Base-by-base conservation (phyloP, 2,329 filamentous ascomycete genomes). In the Fusarium coicis region DNA sequence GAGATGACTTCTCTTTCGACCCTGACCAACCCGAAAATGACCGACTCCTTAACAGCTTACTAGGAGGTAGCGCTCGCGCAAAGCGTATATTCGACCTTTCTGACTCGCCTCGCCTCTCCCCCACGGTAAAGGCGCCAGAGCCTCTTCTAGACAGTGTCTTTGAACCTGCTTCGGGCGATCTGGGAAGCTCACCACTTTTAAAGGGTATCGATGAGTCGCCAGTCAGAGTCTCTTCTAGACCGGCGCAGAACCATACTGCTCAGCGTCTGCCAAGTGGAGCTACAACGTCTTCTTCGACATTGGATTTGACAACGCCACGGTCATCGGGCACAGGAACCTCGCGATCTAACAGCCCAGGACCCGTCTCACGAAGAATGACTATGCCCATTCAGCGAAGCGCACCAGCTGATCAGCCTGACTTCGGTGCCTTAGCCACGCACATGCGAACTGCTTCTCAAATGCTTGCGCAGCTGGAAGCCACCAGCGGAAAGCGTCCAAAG, bases 401-500 rank as follows among this genome's bases (percentile, higher is more conserved):
- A 32, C 84, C 88, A 21, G 83, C 85, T 16, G 93, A 95, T 66
- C 93, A 94, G 79, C 92, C 93, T 4, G 93, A 96, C 78, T 93
- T 96, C 74, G 94, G 93, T 16, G 93, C 93, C 6, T 84, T 96
- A 37, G 94, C 93, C 18, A 95, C 93, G 18, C 93, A 96, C 80
- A 96, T 96, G 93, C 90, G 93, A 26, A 95, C 93, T 8, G 93
- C 93, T 8, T 94, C 93, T 19, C 93, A 95, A 80, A 96, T 96
- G 93, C 85, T 96, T 47, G 93, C 93, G 19, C 93, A 96, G 77
- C 86, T 96, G 15, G 93, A 96, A 66, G 89, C 92, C 4, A 96
- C 93, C 28, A 92, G 92, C 72, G 92, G 93, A 34, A 96, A 96
- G 82, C 87, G 93, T 39, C 93, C 93, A 3, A 93, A 89, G 78